Percentiles rank a stretch among this genome's conserved stretches.
phyloP scores from a whole-genome alignment of 805 yeast genomes.

The Hanseniaspora thailandica region DNA sequence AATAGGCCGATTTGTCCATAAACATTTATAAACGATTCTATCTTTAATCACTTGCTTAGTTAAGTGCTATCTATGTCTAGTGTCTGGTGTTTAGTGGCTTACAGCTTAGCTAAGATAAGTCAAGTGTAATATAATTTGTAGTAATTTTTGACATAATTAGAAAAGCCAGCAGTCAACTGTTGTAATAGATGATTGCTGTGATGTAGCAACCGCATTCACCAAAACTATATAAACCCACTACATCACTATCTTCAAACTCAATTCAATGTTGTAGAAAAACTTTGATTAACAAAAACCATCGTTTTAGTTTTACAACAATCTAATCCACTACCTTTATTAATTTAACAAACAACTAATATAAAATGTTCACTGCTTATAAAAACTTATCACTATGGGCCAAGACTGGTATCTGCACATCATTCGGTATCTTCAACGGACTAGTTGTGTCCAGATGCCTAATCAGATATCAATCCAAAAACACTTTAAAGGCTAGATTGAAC shows the following conservation, averaged over 20 bases:
- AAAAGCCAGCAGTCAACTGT: no score
- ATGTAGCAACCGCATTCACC: no score
- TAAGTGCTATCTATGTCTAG: no score
- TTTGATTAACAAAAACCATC: neutral
- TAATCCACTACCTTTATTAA: neutral
- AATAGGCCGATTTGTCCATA: neutral
- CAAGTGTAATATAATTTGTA: neutral
- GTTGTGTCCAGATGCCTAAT: conserved; percentile 10
- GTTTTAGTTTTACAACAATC: neutral
- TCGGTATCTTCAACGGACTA: conserved; percentile 12
- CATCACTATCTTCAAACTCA: no score
- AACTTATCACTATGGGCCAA: conserved; percentile 12
- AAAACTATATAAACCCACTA: no score
- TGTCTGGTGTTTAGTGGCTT: no score
- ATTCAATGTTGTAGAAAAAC: no score
- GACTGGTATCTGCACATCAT: conserved; percentile 11
- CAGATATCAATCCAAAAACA: conserved; percentile 14
- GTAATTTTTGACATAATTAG: neutral
- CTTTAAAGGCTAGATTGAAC: neutral
- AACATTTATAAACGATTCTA: neutral
- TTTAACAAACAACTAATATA: neutral
- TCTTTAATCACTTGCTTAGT: neutral
- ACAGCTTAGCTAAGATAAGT: neutral
- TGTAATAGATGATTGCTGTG: no score
- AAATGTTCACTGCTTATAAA: conserved; percentile 8